Percentiles rank a stretch among this genome's conserved stretches.
Conservation (phyloP, 2,329 filamentous ascomycete genomes). For the Penicillium digitatum region DNA sequence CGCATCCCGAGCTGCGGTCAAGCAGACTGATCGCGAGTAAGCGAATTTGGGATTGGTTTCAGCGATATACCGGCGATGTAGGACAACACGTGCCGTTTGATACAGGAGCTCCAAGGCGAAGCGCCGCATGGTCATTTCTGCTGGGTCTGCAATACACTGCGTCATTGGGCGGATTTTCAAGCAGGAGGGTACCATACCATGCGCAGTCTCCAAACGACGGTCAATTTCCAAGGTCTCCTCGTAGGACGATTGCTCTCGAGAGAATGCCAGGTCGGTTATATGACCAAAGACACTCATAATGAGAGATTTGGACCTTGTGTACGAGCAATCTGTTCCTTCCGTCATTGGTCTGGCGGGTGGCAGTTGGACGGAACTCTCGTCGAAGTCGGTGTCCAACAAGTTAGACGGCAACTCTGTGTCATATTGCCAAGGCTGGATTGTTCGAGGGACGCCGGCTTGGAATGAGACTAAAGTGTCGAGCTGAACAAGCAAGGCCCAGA, state of each 20-base stretch:
- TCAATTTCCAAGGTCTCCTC: slow-evolving; percentile 38
- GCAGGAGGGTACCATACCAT: slow-evolving; percentile 21
- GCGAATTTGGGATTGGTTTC: slow-evolving; percentile 36
- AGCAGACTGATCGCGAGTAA: slow-evolving; percentile 46
- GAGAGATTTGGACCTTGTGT: slow-evolving; percentile 35
- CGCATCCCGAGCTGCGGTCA: slow-evolving; percentile 48
- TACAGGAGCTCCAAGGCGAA: slow-evolving; percentile 52
- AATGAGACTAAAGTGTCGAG: slow-evolving; percentile 61
- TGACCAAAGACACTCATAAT: slow-evolving; percentile 38
- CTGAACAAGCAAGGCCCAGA: slow-evolving; percentile 46
- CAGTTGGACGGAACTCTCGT: slow-evolving; percentile 47
- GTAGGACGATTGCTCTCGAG: slow-evolving; percentile 33
- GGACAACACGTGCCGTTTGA: slow-evolving; percentile 49
- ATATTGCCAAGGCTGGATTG: slow-evolving; percentile 57
- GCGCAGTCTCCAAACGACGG: slow-evolving; percentile 33
- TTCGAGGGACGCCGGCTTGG: slow-evolving; percentile 61
- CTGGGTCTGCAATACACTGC: slow-evolving; percentile 47
- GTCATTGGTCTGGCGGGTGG: slow-evolving; percentile 52
- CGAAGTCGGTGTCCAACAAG: slow-evolving; percentile 59
- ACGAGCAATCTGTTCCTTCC: slow-evolving; percentile 50
- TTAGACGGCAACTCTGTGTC: slow-evolving; percentile 59
- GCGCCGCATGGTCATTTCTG: slow-evolving; percentile 51
- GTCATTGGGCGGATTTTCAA: slow-evolving; percentile 27
- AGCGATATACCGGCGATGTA: slow-evolving; percentile 54
- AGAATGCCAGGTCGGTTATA: slow-evolving; percentile 38